phyloP scores from a whole-genome alignment of 208 protist species.

The Crithidia fasciculata region DNA sequence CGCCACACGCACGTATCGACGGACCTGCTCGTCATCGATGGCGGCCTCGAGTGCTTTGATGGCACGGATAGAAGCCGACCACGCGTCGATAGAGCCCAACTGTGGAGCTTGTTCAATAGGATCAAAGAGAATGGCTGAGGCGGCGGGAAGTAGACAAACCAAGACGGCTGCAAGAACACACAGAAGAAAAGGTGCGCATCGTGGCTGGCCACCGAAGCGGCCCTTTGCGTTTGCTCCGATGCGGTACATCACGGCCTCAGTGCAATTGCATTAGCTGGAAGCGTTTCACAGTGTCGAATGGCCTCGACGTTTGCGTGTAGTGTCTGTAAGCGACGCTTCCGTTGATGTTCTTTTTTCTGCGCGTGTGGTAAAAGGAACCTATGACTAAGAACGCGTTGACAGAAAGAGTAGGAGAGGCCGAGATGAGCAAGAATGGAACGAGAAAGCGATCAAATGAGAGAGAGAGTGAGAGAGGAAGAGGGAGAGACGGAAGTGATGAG shows the following conservation, averaged over 20 bases:
- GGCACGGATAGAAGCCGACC: background rate
- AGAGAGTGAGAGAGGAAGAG: too few species aligned
- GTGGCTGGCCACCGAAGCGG: too few species aligned
- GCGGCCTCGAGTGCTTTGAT: slow-evolving; percentile 6
- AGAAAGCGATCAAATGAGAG: too few species aligned
- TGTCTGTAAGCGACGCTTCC: too few species aligned
- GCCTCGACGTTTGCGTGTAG: too few species aligned
- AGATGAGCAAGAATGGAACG: too few species aligned
- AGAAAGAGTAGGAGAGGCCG: background rate
- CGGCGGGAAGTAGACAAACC: background rate
- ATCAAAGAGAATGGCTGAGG: background rate
- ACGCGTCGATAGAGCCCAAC: background rate
- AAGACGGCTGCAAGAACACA: background rate
- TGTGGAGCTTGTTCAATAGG: background rate
- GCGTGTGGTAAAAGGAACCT: background rate
- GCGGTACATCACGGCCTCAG: too few species aligned
- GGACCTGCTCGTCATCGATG: slow-evolving; percentile 4
- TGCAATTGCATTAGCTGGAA: too few species aligned
- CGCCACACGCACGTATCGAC: background rate
- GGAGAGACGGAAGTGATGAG: too few species aligned
- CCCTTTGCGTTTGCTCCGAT: background rate
- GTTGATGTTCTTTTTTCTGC: background rate
- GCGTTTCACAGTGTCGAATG: too few species aligned
- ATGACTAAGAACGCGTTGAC: too few species aligned
- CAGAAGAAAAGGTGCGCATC: background rate